phyloP scores from a whole-genome alignment of 2,329 filamentous ascomycete genomes.

The Cryphonectria parasitica region DNA sequence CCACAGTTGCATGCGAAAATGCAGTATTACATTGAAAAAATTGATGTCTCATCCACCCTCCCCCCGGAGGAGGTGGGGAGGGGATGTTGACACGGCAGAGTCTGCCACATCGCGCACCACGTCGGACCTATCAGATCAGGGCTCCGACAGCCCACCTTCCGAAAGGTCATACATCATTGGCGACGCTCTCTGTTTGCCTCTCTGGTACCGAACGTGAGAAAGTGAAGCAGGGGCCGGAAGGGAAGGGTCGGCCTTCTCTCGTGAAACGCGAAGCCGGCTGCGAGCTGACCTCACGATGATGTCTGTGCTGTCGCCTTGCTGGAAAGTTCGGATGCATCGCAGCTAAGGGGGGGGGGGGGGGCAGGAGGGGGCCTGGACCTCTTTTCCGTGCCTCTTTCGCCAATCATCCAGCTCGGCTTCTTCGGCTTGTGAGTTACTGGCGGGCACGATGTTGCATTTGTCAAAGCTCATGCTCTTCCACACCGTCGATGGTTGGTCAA shows the following conservation, averaged over 20 bases:
- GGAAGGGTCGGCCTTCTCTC: slow-evolving; percentile 14
- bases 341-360: neutral
- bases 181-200: neutral
- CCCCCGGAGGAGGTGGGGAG: neutral
- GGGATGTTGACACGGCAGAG: neutral
- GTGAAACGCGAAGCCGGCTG: slow-evolving; percentile 17
- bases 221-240: too few species aligned
- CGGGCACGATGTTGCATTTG: slow-evolving; percentile 15
- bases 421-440: slow-evolving; percentile 6
- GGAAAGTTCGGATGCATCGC: slow-evolving; percentile 23
- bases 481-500: neutral
- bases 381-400: neutral
- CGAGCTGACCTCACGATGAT: slow-evolving; percentile 11
- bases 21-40: slow-evolving; percentile 3
- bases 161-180: neutral
- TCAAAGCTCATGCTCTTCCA: neutral
- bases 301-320: slow-evolving; percentile 10
- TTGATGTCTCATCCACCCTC: neutral
- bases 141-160: neutral
- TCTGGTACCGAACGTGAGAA: neutral
- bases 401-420: slow-evolving; percentile 15
- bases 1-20: slow-evolving; percentile 3
- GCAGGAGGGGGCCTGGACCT: too few species aligned
- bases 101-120: slow-evolving; percentile 7
- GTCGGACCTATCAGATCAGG: slow-evolving; percentile 9